Conservation (phyloP, 2,329 filamentous ascomycete species). For the Penicillium sp. region DNA sequence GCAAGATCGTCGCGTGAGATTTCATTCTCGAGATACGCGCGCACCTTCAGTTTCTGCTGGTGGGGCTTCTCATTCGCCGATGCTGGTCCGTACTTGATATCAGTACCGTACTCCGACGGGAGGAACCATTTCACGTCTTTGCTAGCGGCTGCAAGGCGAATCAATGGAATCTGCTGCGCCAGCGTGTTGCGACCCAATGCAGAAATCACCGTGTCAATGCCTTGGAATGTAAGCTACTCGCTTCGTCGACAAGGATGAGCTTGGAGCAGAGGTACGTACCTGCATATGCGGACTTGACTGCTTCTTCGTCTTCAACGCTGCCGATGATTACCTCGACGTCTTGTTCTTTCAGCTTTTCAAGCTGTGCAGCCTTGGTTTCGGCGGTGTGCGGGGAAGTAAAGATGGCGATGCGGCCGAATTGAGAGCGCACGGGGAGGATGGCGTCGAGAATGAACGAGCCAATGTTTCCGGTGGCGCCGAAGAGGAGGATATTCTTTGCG, state of each 20-base stretch:
- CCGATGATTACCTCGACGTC: conserved; percentile 60
- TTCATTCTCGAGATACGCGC: conserved; percentile 57
- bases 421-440: conserved; percentile 48
- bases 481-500: conserved; percentile 50
- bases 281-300: conserved; percentile 59
- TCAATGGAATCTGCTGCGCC: conserved; percentile 61
- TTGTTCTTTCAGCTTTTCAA: conserved; percentile 50
- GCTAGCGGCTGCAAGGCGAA: conserved; percentile 59
- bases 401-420: conserved; percentile 56
- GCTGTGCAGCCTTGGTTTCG: conserved; percentile 51
- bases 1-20: conserved; percentile 54
- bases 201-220: conserved; percentile 66
- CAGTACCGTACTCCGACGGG: conserved; percentile 69
- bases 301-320: conserved; percentile 54
- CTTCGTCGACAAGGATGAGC: background rate
- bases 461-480: conserved; percentile 55
- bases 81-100: conserved; percentile 61
- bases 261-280: conserved; percentile 32
- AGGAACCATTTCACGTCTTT: conserved; percentile 63
- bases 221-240: conserved; percentile 20
- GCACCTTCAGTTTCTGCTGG: conserved; percentile 69
- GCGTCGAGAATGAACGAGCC: conserved; percentile 54
- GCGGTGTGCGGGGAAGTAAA: conserved; percentile 59
- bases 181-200: conserved; percentile 67
- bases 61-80: conserved; percentile 67